Percentiles rank a stretch among this genome's conserved stretches.
phyloP scores from a whole-genome alignment of 352 stramenopile genomes.

The Plasmopara viticola region DNA sequence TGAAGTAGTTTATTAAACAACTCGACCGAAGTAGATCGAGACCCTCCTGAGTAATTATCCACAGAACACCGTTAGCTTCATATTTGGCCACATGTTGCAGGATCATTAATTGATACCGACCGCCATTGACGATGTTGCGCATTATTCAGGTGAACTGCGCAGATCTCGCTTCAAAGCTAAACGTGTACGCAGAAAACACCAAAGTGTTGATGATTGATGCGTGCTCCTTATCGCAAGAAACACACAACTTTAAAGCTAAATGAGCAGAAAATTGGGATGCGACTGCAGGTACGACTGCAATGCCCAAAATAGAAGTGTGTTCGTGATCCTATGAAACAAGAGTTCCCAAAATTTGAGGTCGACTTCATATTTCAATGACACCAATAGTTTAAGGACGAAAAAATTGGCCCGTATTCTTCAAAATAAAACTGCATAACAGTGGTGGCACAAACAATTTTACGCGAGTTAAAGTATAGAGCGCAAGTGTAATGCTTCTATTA shows the following conservation, averaged over 20 bases:
- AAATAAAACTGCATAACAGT: too few relatives aligned
- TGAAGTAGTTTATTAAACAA: not conserved
- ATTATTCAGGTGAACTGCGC: not conserved
- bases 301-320: not conserved
- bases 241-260: not conserved
- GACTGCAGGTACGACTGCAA: not conserved
- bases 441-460: too few relatives aligned
- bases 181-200: not conserved
- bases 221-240: not conserved
- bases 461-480: too few relatives aligned
- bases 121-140: not conserved
- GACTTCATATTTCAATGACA: not conserved
- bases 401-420: too few relatives aligned
- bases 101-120: not conserved
- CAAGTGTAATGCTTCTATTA: too few relatives aligned
- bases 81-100: not conserved
- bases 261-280: not conserved
- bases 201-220: not conserved
- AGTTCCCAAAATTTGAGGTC: not conserved
- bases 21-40: not conserved
- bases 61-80: too few relatives aligned
- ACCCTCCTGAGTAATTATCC: not conserved
- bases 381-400: not conserved
- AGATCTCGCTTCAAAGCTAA: not conserved
- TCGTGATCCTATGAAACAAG: not conserved